phyloP scores from a whole-genome alignment of 1,284 basidiomycete species.

The Naganishia cerealis region DNA sequence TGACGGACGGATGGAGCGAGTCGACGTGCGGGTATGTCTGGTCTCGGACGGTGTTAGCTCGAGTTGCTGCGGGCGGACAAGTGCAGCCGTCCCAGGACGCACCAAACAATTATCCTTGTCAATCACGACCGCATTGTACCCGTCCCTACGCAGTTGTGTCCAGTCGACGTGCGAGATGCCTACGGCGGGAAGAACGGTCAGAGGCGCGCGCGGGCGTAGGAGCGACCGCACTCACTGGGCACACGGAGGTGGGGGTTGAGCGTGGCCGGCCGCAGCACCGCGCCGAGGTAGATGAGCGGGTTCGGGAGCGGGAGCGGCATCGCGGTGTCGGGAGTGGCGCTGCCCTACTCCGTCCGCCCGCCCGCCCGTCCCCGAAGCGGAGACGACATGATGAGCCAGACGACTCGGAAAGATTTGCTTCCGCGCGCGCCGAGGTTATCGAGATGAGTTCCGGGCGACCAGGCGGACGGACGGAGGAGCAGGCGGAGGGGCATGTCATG shows the following conservation, averaged over 20 bases:
- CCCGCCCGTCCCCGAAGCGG: too few relatives aligned
- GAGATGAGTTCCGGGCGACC: too few relatives aligned
- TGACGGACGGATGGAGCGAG: slow-evolving; percentile 68
- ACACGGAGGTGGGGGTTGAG: slow-evolving; percentile 71
- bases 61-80: neutral
- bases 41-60: neutral
- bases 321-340: neutral
- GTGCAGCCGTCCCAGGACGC: slow-evolving; percentile 42
- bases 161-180: slow-evolving; percentile 56
- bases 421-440: neutral
- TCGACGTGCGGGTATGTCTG: slow-evolving; percentile 77
- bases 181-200: neutral
- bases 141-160: slow-evolving; percentile 68
- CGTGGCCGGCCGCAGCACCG: slow-evolving; percentile 69
- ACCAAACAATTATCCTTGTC: slow-evolving; percentile 98
- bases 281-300: slow-evolving; percentile 69
- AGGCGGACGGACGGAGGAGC: too few relatives aligned
- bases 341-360: too few relatives aligned
- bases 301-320: slow-evolving; percentile 60
- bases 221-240: slow-evolving; percentile 61
- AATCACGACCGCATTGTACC: slow-evolving; percentile 83
- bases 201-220: slow-evolving; percentile 3
- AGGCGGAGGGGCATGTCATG: neutral
- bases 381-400: too few relatives aligned
- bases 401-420: neutral